Evolutionary conservation across 371 early-diverging fungal species (phyloP), one percentile per base, ranked within the genome.

Genomic region (Lichtheimia ramosa): DNA sequence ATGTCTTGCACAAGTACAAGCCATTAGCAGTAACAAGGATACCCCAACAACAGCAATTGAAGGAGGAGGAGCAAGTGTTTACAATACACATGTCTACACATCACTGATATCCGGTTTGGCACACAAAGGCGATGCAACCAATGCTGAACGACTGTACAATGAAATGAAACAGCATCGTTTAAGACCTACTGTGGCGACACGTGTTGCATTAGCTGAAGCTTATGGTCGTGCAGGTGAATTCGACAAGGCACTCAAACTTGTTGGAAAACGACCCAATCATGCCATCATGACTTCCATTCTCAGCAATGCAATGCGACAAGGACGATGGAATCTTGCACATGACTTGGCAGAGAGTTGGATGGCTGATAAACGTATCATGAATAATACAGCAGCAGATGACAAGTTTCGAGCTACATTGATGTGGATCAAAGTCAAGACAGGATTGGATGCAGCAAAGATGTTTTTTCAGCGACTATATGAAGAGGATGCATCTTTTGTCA

Each of bases 61-160:
- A 34, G 34, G 8, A 34, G 34, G 1, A 34, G 34, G 34, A 34
- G 54, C 51, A 16, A 27, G 64, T 25, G 16, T 48, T 24, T 71
- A 65, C 56, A 70, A 76, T 59, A 67, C 63, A 50, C 68, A 74
- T 56, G 66, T 76, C 40, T 79, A 79, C 43, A 79, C 79, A 6
- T 69, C 76, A 4, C 63, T 79, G 21, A 79, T 79, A 23, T 49
- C 74, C 16, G 68, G 68, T 39, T 60, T 76, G 55, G 76, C 71
- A 27, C 56, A 62, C 13, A 55, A 70, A 42, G 73, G 69, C 8
- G 70, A 79, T 43, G 48, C 51, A 14, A 46, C 21, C 14, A 67
- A 66, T 43, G 76, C 77, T 8, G 66, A 70, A 39, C 61, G 55
- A 14, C 23, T 79, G 15, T 74, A 64, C 25, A 62, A 67, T 8